Base-by-base conservation (phyloP, 1,284 basidiomycete species). In the Malassezia obtusa region DNA sequence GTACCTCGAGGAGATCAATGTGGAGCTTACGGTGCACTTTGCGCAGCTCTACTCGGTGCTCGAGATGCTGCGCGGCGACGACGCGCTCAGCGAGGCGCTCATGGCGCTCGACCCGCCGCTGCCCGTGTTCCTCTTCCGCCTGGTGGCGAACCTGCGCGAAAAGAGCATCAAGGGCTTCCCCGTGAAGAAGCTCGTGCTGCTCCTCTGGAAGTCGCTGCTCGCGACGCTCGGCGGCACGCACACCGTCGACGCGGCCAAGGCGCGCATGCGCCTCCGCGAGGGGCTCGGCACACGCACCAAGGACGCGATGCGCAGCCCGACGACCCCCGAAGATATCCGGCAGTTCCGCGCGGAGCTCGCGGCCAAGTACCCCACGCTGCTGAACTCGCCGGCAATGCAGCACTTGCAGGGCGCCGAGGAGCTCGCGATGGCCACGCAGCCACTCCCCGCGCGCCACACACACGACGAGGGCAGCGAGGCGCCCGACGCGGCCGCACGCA, bases 201-300 rank as follows among this genome's bases (percentile, higher is more conserved):
- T 98, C 1, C 78, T 95, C 1, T 99, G 94, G 94, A 99, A 98
- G 76, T 84, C 87, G 0, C 77, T 98, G 26, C 78, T 99, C 31
- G 84, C 87, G 28, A 92, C 88, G 72, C 84, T 91, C 63, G 94
- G 94, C 28, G 94, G 94, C 3, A 81, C 91, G 61, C 82, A 84
- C 55, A 92, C 98, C 63, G 80, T 89, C 25, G 78, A 79, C 8
- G 82, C 88, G 44, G 88, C 86, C 48, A 94, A 92, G 77, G 83
- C 80, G 44, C 78, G 95, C 3, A 83, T 87, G 1, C 81, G 94
- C 50, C 88, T 95, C 65, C 79, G 94, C 26, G 76, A 77, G 45
- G 63, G 82, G 80, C 22, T 77, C 2, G 57, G 57, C 3, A 55
- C 57, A n/a, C 21, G 22, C 11, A 25, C 61, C 44, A 59, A 53